These are phyloP conservation scores for Alternaria postmessia DNA, from an alignment of 2,329 filamentous ascomycete species.

Conservation along the genomic window DNA sequence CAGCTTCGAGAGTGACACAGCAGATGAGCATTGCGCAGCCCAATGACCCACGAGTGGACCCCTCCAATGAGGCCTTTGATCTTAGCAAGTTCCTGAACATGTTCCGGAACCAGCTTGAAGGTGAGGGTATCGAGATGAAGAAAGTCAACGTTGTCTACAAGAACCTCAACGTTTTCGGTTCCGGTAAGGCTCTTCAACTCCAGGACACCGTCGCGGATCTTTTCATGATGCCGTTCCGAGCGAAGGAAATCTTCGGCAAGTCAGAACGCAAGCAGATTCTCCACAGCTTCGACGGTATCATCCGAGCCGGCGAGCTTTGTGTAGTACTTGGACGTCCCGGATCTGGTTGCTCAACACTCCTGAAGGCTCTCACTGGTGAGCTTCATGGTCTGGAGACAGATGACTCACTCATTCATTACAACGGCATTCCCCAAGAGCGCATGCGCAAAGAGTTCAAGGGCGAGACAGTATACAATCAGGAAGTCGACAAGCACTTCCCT, in stretches of 20 bases:
- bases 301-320: conserved; percentile 60
- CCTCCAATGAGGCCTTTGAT: conserved; percentile 60
- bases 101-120: conserved; percentile 60
- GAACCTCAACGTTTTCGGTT: conserved; percentile 71
- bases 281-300: conserved; percentile 61
- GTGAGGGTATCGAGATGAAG: conserved; percentile 63
- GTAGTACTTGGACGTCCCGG: conserved; percentile 59
- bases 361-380: conserved; percentile 70
- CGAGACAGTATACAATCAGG: conserved; percentile 57
- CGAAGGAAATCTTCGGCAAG: conserved; percentile 60
- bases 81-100: conserved; percentile 62
- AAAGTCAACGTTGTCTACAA: conserved; percentile 70
- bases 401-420: conserved; percentile 66
- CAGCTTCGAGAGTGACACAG: conserved; percentile 32
- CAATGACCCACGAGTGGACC: conserved; percentile 62
- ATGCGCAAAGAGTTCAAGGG: conserved; percentile 59
- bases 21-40: conserved; percentile 36
- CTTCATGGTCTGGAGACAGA: conserved; percentile 65
- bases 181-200: conserved; percentile 71
- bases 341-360: conserved; percentile 69
- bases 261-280: conserved; percentile 64
- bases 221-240: conserved; percentile 65
- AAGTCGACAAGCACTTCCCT: conserved; percentile 63
- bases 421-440: conserved; percentile 58
- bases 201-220: conserved; percentile 72